Base-by-base conservation (phyloP, 2,329 filamentous ascomycete species). In the Colletotrichum limetticola region DNA sequence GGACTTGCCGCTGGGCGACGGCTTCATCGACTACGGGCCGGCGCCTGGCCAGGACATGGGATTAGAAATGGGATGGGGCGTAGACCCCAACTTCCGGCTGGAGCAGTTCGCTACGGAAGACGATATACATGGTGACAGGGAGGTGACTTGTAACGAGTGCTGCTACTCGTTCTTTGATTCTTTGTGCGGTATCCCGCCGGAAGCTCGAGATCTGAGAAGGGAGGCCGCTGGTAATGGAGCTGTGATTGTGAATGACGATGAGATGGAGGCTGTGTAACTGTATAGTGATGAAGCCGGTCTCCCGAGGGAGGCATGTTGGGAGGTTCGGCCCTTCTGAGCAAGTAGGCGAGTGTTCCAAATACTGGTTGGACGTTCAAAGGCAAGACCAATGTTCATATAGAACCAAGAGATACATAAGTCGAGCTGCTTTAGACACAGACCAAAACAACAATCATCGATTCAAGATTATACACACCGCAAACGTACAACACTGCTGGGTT, bases 21-120 rank as follows among this genome's bases (percentile, higher is more conserved):
- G 53, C 28, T 68, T 76, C 66, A 46, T 76, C 60, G 49, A 71
- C 52, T 61, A 70, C 30, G 62, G 71, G 35, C 72, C 60, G 14
- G 59, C 71, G 28, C 72, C 49, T 63, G 68, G 14, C 2, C 68
- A 66, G 52, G 57, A 64, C 49, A 67, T 68, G 28, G 70, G 60
- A 16, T 68, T 56, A 24, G 71, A 57, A 4, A 35, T 49, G 66
- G 70, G 22, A 5, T 74, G 71, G 61, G 68, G 57, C 5, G 12
- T 58, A 49, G 56, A 58, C 19, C 68, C 68, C 35, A 26, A 30
- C 8, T 53, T 72, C 12, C 60, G 37, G 7, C 32, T 73, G 12
- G 67, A 65, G 46, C 56, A 49, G 52, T 61, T 65, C 9, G 46
- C 32, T 24, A 26, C 52, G 19, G 46, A 28, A 14, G 52, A 61